Conservation (phyloP, 768 basidiomycete species). For the Suillus luteus region DNA sequence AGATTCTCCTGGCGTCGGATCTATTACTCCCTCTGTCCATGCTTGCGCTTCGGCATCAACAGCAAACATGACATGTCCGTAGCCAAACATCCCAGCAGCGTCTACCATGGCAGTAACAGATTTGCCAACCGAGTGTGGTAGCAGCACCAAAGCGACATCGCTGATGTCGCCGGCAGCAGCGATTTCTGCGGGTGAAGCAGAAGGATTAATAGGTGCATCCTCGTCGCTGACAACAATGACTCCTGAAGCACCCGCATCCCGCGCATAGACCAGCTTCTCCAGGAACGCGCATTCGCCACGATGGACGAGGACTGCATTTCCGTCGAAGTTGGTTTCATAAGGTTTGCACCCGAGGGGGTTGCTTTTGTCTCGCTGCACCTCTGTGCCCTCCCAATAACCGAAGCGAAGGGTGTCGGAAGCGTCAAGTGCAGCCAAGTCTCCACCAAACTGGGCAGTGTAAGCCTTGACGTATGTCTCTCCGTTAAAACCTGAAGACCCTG, state of each 20-base stretch:
- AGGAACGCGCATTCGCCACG: constrained; percentile 90
- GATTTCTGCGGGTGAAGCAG: constrained; percentile 59
- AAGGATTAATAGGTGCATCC: constrained; percentile 63
- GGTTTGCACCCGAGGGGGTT: constrained; percentile 64
- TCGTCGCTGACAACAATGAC: constrained; percentile 74
- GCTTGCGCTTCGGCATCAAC: constrained; percentile 43
- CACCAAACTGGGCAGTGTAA: constrained; percentile 72
- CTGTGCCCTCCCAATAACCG: constrained; percentile 52
- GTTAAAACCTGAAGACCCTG: constrained; percentile 38
- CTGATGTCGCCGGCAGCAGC: constrained; percentile 56
- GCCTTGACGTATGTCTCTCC: constrained; percentile 57
- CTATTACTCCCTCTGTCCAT: constrained; percentile 16
- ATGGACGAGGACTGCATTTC: constrained; percentile 59
- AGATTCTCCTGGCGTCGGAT: constrained; percentile 34
- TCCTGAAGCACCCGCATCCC: constrained; percentile 71
- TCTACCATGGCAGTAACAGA: constrained; percentile 58
- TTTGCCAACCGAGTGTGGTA: constrained; percentile 54
- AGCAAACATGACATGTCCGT: constrained; percentile 53
- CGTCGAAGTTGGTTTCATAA: constrained; percentile 49
- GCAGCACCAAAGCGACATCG: constrained; percentile 59
- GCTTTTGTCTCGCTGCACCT: constrained; percentile 48
- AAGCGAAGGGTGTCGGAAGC: constrained; percentile 42
- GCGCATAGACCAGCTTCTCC: constrained; percentile 75
- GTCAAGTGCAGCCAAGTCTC: constrained; percentile 46
- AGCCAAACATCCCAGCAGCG: constrained; percentile 45